Conservation (phyloP, 2,329 filamentous ascomycete genomes). For the Aureobasidium sp. region DNA sequence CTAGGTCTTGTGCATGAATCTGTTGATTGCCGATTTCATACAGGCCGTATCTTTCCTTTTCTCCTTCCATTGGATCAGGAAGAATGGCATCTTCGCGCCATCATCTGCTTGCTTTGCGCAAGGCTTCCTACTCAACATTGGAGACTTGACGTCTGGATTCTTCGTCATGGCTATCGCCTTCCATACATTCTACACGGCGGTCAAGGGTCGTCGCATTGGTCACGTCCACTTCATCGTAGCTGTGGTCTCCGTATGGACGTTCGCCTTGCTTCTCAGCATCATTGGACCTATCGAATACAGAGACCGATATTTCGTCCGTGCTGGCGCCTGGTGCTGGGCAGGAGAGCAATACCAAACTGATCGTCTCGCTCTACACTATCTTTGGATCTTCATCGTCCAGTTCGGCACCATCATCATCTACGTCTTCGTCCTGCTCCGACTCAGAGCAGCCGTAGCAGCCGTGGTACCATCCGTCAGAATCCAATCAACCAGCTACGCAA, state of each 20-base stretch:
- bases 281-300: conserved; percentile 32
- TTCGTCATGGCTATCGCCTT: conserved; percentile 60
- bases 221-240: conserved; percentile 44
- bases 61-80: conserved; percentile 52
- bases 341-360: conserved; percentile 48
- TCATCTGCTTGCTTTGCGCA: conserved; percentile 54
- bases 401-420: conserved; percentile 48
- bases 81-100: conserved; percentile 48
- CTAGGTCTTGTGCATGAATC: conserved; percentile 20
- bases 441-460: conserved; percentile 23
- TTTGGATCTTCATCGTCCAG: conserved; percentile 55
- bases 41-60: conserved; percentile 59
- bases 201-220: conserved; percentile 49
- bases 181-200: conserved; percentile 59
- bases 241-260: conserved; percentile 50
- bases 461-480: conserved; percentile 15
- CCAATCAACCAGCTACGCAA: conserved; percentile 14
- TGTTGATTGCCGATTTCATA: conserved; percentile 61
- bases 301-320: conserved; percentile 52
- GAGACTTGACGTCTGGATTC: conserved; percentile 59
- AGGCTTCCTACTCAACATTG: conserved; percentile 60
- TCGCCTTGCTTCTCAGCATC: conserved; percentile 52
- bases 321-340: conserved; percentile 64
- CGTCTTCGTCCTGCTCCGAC: conserved; percentile 27
- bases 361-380: conserved; percentile 55